Conservation (phyloP, 2,329 filamentous ascomycete species). For the Pestalotiopsis sp. region DNA sequence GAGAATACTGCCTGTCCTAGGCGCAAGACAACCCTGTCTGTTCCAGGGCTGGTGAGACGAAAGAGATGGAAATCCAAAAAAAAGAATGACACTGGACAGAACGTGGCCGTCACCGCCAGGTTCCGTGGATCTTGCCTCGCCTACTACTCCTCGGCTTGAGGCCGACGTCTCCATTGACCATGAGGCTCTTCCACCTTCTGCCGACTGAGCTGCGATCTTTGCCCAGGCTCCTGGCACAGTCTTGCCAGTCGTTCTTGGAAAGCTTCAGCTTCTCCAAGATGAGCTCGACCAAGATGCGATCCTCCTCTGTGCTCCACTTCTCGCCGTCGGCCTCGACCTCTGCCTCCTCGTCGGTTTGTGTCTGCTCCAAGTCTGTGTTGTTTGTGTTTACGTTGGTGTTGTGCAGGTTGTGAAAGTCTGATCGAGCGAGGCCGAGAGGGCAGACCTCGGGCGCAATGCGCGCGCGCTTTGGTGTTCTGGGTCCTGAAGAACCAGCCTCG, state of each 20-base stretch:
- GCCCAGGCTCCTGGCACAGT: constrained; percentile 65
- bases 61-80: not conserved
- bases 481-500: constrained; percentile 29
- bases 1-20: not conserved
- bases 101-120: constrained; percentile 49
- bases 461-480: constrained; percentile 60
- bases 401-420: constrained; percentile 58
- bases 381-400: constrained; percentile 17
- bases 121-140: constrained; percentile 52
- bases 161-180: constrained; percentile 60
- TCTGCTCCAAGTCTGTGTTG: constrained; percentile 25
- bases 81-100: not conserved
- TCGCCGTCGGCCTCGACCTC: constrained; percentile 47
- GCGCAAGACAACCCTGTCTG: not conserved
- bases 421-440: constrained; percentile 59
- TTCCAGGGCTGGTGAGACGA: not conserved
- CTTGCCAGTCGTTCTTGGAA: constrained; percentile 66
- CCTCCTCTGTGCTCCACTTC: constrained; percentile 64
- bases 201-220: constrained; percentile 60
- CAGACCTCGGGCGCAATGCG: constrained; percentile 63
- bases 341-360: constrained; percentile 38
- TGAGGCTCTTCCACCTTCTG: constrained; percentile 64
- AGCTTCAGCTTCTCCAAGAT: constrained; percentile 68
- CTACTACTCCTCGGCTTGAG: constrained; percentile 49
- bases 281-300: constrained; percentile 66